Conservation (phyloP, 129 eudicot species). For the Saposhnikovia divaricata region DNA sequence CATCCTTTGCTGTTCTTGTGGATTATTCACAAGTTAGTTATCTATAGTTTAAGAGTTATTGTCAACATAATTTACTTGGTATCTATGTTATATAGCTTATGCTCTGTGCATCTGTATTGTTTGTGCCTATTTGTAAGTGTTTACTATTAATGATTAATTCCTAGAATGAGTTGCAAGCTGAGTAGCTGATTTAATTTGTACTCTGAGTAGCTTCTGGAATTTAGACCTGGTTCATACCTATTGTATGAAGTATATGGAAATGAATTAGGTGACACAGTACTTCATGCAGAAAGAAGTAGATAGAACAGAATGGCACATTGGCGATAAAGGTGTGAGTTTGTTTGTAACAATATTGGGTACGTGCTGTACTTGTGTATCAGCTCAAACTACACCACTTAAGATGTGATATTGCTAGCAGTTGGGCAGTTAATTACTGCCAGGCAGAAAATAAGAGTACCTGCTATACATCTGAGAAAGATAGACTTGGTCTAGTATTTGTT, state of each 20-base stretch:
- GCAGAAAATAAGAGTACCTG: too few species aligned
- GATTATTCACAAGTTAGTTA: neutral
- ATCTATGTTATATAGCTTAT: neutral
- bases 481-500: neutral
- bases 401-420: neutral
- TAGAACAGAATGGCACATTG: neutral
- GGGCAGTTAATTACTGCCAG: neutral
- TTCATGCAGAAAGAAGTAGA: conserved; percentile 3
- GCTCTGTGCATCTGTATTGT: neutral
- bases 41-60: neutral
- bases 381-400: neutral
- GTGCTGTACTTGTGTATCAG: neutral
- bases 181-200: neutral
- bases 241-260: neutral
- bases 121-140: neutral
- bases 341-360: neutral
- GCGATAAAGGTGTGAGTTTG: neutral
- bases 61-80: neutral
- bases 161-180: neutral
- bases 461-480: neutral
- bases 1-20: neutral
- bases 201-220: neutral
- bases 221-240: neutral
- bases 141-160: neutral
- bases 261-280: neutral